Base-by-base conservation (phyloP, 1,284 basidiomycete genomes). In the Ustilago hordei region DNA sequence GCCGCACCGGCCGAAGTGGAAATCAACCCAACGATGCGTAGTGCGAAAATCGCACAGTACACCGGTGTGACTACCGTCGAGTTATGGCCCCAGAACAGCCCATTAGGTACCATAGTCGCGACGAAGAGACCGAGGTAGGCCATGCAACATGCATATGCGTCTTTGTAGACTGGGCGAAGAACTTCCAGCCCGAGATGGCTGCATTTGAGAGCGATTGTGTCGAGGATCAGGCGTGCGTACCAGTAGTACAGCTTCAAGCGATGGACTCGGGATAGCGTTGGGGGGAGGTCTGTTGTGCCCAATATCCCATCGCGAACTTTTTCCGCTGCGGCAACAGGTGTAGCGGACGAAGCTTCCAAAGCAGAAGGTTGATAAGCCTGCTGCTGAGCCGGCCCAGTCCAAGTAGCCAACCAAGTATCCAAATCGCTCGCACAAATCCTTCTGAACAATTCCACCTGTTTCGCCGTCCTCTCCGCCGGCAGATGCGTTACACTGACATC, bases 31-130 rank as follows among this genome's bases (percentile, higher is more conserved):
- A 67, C 72, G 35, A 80, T 75, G 12, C 64, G 64, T 17, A 81
- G 66, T n/a, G 78, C 78, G 55, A 81, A 78, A 17, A 81, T 77
- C 47, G 69, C 72, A 39, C 75, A 77, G 59, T 81, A 81, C 0
- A 65, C 75, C 0, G 76, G 79, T 0, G 80, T 81, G 55, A 81
- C 80, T 38, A 80, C 70, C 32, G 75, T 68, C 6, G 67, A 70
- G 36, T 81, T 81, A 60, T 78, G 74, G 11, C 70, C 68, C 63
- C 64, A 78, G n/a, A 68, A 66, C 23, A 81, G 55, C 1, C 67
- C 69, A 35, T 71, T 69, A 36, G 78, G 74, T 15, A 67, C 70
- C 64, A 80, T 68, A 36, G 64, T 77, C 9, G 79, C 78, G 13
- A 79, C 65, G 53, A 79, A 81, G 6, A 80, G 60, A 12, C 65